Conservation (phyloP, 345 rosid genomes). For the Syzygium aromaticum region DNA sequence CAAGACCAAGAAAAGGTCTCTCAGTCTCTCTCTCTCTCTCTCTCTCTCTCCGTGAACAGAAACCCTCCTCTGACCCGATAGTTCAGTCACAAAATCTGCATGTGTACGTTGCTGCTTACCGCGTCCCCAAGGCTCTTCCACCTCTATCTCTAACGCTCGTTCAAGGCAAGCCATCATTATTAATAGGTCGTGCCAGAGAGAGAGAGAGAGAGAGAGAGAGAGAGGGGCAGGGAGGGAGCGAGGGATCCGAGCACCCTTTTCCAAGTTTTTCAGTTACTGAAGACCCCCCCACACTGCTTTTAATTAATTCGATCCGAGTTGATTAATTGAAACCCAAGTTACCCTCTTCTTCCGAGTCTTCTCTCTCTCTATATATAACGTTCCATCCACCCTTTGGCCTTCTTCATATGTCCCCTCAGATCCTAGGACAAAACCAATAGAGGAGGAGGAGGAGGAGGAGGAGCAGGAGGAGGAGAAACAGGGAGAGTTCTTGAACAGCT, state of each 20-base stretch:
- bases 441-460: background rate
- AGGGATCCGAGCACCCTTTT: background rate
- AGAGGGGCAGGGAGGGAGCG: background rate
- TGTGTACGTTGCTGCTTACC: conserved; percentile 44
- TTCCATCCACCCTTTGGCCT: background rate
- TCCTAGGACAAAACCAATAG: background rate
- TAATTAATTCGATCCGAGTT: background rate
- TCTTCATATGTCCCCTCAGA: background rate
- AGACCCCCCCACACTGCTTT: background rate
- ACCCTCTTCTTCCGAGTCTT: background rate
- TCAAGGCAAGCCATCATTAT: conserved; percentile 1
- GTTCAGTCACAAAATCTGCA: conserved; percentile 90
- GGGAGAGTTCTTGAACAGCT: background rate
- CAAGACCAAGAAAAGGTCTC: background rate
- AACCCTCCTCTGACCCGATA: conserved; percentile 73
- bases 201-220: background rate
- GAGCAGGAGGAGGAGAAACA: background rate
- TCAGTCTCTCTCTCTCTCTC: conserved; percentile 1
- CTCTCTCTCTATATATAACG: background rate
- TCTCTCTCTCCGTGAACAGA: background rate
- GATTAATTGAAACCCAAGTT: background rate
- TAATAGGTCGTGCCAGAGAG: background rate
- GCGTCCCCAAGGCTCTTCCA: conserved; percentile 10
- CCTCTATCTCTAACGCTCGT: conserved; percentile 3
- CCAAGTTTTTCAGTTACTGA: background rate